Conservation (phyloP, 306 rosid species). For the Cicer chorassanicum region DNA sequence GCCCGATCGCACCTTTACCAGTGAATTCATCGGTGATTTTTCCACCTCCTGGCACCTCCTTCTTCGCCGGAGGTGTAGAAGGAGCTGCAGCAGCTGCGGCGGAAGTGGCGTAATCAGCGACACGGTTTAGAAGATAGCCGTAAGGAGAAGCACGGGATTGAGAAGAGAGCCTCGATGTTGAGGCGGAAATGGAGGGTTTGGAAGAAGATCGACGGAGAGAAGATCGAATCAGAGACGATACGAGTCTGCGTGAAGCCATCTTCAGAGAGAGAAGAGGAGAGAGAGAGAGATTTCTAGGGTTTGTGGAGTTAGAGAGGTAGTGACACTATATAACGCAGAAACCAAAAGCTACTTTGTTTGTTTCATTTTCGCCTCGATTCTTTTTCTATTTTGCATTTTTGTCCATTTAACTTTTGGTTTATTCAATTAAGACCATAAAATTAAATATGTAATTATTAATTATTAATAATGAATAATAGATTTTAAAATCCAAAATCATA, state of each 20-base stretch:
- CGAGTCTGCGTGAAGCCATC: slow-evolving; percentile 89
- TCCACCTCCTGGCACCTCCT: slow-evolving; percentile 59
- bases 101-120: slow-evolving; percentile 72
- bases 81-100: slow-evolving; percentile 62
- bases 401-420: background rate
- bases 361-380: slow-evolving; percentile 4
- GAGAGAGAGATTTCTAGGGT: slow-evolving; percentile 59
- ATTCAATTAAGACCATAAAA: background rate
- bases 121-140: slow-evolving; percentile 72
- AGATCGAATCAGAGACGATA: slow-evolving; percentile 74
- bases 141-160: slow-evolving; percentile 62
- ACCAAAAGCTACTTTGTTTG: background rate
- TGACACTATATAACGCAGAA: slow-evolving; percentile 42
- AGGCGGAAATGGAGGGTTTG: slow-evolving; percentile 60
- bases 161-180: slow-evolving; percentile 59
- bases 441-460: background rate
- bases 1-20: slow-evolving; percentile 85
- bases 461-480: slow-evolving; percentile 12
- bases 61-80: slow-evolving; percentile 46
- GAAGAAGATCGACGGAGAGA: slow-evolving; percentile 69
- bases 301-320: slow-evolving; percentile 42
- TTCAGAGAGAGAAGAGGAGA: slow-evolving; percentile 35
- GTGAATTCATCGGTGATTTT: slow-evolving; percentile 86
- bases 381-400: slow-evolving; percentile 3
- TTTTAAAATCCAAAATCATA: background rate